A percentile compares a stretch with the other conserved stretches of the same genome.
Evolutionary conservation across 495 filamentous ascomycete species (phyloP).

Genomic region (Stereocaulon alpinum): DNA sequence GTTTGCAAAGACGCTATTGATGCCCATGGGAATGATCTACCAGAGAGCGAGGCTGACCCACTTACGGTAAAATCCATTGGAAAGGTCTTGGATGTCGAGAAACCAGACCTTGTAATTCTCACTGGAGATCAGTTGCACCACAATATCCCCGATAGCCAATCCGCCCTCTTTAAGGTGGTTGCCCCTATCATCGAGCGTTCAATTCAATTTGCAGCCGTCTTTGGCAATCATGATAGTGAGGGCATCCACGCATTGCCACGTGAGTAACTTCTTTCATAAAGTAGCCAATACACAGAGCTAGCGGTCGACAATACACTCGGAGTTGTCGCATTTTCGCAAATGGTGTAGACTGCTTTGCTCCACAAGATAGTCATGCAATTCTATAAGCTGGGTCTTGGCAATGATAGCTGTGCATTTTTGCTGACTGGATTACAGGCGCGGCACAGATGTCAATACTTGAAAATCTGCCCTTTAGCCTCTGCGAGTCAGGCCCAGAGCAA

Average conservation of each 20-base stretch:
- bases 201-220: conserved; percentile 30
- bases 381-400: conserved; percentile 13
- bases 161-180: conserved; percentile 34
- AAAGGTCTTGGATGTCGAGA: conserved; percentile 28
- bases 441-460: conserved; percentile 28
- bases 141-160: conserved; percentile 30
- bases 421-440: conserved; percentile 24
- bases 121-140: conserved; percentile 32
- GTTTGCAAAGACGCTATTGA: conserved; percentile 32
- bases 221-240: conserved; percentile 32
- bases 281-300: conserved; percentile 12
- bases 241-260: conserved; percentile 28
- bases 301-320: conserved; percentile 13
- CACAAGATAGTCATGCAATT: conserved; percentile 9
- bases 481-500: conserved; percentile 28
- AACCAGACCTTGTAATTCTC: conserved; percentile 31
- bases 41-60: conserved; percentile 30
- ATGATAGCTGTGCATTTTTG: conserved; percentile 19
- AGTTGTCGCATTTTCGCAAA: conserved; percentile 19
- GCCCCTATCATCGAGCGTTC: conserved; percentile 29
- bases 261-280: conserved; percentile 25
- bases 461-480: conserved; percentile 28
- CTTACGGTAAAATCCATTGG: conserved; percentile 30
- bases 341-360: conserved; percentile 17
- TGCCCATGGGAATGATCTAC: conserved; percentile 29